A percentile compares a stretch with the other conserved stretches of the same genome.
Conservation (phyloP, 441 rosid genomes). For the Cnidoscolus chayamansa region DNA sequence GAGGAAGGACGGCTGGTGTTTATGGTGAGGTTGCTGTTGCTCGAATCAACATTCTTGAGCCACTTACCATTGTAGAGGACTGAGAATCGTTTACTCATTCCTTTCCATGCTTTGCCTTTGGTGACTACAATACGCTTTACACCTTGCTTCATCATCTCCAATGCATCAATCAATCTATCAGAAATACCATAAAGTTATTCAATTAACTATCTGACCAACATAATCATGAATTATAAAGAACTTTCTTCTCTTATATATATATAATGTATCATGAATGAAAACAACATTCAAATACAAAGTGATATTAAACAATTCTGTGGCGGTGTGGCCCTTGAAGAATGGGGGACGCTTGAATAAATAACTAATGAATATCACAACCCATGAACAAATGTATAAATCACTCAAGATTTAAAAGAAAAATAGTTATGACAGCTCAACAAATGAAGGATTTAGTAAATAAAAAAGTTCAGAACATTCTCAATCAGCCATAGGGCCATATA, state of each 20-base stretch:
- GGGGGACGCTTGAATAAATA: no score
- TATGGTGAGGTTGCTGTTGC: constrained; percentile 38
- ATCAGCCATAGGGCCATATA: no score
- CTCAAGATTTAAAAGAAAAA: not conserved
- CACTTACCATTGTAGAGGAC: constrained; percentile 81
- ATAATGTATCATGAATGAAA: not conserved
- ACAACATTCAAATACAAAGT: not conserved
- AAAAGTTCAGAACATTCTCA: not conserved
- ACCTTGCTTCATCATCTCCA: constrained; percentile 98
- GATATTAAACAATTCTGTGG: not conserved
- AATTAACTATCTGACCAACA: not conserved
- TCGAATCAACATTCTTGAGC: constrained; percentile 68
- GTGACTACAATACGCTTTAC: constrained; percentile 81
- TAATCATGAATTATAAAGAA: not conserved
- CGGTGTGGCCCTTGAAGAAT: not conserved
- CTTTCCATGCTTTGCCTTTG: constrained; percentile 71
- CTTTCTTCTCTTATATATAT: not conserved
- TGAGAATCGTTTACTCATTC: constrained; percentile 94
- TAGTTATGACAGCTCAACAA: not conserved
- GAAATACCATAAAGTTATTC: constrained; percentile 6
- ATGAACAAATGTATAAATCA: not conserved
- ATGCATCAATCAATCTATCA: constrained; percentile 78
- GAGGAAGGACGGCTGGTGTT: constrained; percentile 51
- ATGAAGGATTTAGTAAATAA: not conserved
- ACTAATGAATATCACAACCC: no score